Percentiles rank a stretch among this genome's conserved stretches.
Conservation (phyloP, 1,284 basidiomycete genomes). For the Boletus smithii region DNA sequence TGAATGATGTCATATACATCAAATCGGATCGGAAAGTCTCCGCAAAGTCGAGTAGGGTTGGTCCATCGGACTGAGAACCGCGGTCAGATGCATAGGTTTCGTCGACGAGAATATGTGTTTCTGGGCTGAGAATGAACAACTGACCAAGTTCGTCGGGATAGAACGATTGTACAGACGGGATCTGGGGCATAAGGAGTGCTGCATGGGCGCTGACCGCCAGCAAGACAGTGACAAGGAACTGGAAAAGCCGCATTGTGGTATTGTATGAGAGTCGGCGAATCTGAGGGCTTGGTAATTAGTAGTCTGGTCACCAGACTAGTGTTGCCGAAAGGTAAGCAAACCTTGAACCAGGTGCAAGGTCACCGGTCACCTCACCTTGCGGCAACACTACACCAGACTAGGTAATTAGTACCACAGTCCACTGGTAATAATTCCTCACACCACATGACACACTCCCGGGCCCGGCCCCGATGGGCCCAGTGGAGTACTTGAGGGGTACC, state of each 20-base stretch:
- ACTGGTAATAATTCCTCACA: no score
- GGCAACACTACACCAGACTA: no score
- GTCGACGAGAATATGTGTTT: slow-evolving; percentile 27
- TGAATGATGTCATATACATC: slow-evolving; percentile 18
- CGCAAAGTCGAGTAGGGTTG: slow-evolving; percentile 26
- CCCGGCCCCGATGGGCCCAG: no score
- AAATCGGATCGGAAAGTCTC: slow-evolving; percentile 25
- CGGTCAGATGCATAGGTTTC: slow-evolving; percentile 3
- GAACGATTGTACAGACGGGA: slow-evolving; percentile 29
- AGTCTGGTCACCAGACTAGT: no score
- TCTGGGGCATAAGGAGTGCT: slow-evolving; percentile 19
- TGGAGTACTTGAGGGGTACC: no score
- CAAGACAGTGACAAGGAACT: background rate
- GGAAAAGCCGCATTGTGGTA: slow-evolving; percentile 7
- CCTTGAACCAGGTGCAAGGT: no score
- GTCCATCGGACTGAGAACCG: slow-evolving; percentile 2
- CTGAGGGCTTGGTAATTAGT: no score
- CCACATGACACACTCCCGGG: no score
- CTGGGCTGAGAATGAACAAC: slow-evolving; percentile 16
- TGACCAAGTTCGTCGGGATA: slow-evolving; percentile 5
- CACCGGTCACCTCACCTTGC: no score
- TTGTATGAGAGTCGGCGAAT: background rate
- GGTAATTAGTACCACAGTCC: no score
- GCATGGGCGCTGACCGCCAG: background rate
- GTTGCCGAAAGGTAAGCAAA: no score